A percentile compares a stretch with the other conserved stretches of the same genome.
Evolutionary conservation across 768 basidiomycete genomes (phyloP).

Genomic region (Vararia minispora): DNA sequence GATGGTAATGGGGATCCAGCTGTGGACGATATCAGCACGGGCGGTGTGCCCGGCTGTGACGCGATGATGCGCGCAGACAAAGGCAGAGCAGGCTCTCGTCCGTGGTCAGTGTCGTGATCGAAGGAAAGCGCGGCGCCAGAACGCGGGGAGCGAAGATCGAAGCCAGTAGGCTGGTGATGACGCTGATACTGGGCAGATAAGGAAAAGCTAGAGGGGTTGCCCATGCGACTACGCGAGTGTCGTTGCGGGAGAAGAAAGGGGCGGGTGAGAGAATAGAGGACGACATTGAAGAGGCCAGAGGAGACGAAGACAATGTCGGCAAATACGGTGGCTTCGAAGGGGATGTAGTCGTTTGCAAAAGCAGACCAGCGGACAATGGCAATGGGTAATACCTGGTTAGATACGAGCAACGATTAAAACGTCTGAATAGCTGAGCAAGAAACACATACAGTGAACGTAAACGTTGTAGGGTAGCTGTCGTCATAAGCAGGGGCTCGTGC

Average conservation of each 20-base stretch:
- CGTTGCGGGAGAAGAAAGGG: slow-evolving; percentile 26
- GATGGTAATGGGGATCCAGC: too few species aligned
- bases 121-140: too few species aligned
- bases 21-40: too few species aligned
- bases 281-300: slow-evolving; percentile 34
- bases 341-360: slow-evolving; percentile 21
- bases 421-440: not conserved
- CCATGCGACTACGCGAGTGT: not conserved
- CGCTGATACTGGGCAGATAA: too few species aligned
- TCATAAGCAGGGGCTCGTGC: slow-evolving; percentile 1
- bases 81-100: too few species aligned
- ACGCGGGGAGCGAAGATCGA: too few species aligned
- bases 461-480: slow-evolving; percentile 34
- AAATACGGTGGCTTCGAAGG: slow-evolving; percentile 28
- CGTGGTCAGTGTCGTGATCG: too few species aligned
- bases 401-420: not conserved
- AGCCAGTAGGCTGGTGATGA: too few species aligned
- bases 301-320: slow-evolving; percentile 29
- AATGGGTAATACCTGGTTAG: slow-evolving; percentile 27
- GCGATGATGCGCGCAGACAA: too few species aligned
- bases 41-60: too few species aligned
- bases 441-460: slow-evolving; percentile 24
- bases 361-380: slow-evolving; percentile 27
- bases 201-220: too few species aligned
- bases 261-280: slow-evolving; percentile 27